Evolutionary conservation across 306 rosid species (phyloP).

Genomic region (Mimosa bimucronata): DNA sequence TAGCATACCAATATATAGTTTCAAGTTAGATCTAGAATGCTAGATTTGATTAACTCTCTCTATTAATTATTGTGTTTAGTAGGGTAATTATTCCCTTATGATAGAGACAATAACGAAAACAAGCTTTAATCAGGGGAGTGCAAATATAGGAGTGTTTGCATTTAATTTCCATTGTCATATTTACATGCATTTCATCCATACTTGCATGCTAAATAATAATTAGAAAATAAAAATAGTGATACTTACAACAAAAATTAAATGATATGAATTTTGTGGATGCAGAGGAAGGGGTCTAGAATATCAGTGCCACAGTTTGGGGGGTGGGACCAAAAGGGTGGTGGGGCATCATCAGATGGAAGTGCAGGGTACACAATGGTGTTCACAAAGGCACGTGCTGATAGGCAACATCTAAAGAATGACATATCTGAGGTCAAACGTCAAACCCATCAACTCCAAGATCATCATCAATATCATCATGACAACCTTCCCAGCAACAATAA

Average conservation of each 20-base stretch:
- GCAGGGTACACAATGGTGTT: constrained; percentile 75
- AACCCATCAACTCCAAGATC: constrained; percentile 5
- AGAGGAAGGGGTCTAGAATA: constrained; percentile 57
- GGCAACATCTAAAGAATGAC: constrained; percentile 60
- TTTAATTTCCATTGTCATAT: neutral
- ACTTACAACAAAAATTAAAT: neutral
- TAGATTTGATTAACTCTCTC: too few relatives aligned
- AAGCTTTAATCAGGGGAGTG: neutral
- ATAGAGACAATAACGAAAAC: too few relatives aligned
- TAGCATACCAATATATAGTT: neutral
- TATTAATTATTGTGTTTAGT: too few relatives aligned
- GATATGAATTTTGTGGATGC: neutral
- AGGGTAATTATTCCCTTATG: too few relatives aligned
- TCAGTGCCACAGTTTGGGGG: constrained; percentile 92
- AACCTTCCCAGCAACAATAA: neutral
- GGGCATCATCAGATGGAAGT: constrained; percentile 15
- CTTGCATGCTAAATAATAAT: neutral
- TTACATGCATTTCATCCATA: neutral
- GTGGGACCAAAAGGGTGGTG: constrained; percentile 59
- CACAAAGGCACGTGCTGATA: constrained; percentile 64
- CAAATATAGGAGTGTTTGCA: neutral
- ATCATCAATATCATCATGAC: neutral
- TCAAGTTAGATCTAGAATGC: too few relatives aligned
- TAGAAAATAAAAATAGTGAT: neutral
- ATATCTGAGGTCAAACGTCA: constrained; percentile 52